phyloP scores from a whole-genome alignment of 1,284 basidiomycete genomes.

The Sphagnurus paluster region DNA sequence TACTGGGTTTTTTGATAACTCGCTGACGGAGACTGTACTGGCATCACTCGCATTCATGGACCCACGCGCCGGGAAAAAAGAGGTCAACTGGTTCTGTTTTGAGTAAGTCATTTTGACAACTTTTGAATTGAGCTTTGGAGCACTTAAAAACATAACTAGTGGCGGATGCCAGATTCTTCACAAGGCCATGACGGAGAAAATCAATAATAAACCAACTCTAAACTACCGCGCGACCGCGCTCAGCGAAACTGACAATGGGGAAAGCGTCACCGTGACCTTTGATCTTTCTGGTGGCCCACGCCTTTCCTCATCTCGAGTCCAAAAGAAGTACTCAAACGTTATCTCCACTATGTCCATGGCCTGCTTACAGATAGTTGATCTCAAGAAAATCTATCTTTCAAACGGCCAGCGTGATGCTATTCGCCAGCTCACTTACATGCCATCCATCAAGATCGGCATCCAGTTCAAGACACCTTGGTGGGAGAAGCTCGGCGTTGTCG shows the following conservation, averaged over 20 bases:
- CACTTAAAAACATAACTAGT: background rate
- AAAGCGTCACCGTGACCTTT: slow-evolving; percentile 9
- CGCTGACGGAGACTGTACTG: slow-evolving; percentile 27
- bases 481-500: slow-evolving; percentile 22
- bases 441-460: slow-evolving; percentile 32
- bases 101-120: slow-evolving; percentile 13
- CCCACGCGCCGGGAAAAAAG: slow-evolving; percentile 6
- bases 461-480: slow-evolving; percentile 35
- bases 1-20: slow-evolving; percentile 25
- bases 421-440: slow-evolving; percentile 28
- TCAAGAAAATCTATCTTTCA: slow-evolving; percentile 22
- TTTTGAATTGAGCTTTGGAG: too few species aligned
- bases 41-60: slow-evolving; percentile 15
- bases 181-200: slow-evolving; percentile 9
- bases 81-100: slow-evolving; percentile 12
- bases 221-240: slow-evolving; percentile 10
- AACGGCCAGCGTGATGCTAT: slow-evolving; percentile 25
- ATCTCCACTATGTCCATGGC: slow-evolving; percentile 30
- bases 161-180: slow-evolving; percentile 14
- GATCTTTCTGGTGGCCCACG: slow-evolving; percentile 10
- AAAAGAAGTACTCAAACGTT: slow-evolving; percentile 28
- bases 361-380: slow-evolving; percentile 27
- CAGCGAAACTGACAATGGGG: slow-evolving; percentile 14
- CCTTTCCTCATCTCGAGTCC: slow-evolving; percentile 1
- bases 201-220: slow-evolving; percentile 6